These are phyloP conservation scores for Vigna nakashimae DNA, from an alignment of 306 rosid genomes.

Conservation along the genomic window DNA sequence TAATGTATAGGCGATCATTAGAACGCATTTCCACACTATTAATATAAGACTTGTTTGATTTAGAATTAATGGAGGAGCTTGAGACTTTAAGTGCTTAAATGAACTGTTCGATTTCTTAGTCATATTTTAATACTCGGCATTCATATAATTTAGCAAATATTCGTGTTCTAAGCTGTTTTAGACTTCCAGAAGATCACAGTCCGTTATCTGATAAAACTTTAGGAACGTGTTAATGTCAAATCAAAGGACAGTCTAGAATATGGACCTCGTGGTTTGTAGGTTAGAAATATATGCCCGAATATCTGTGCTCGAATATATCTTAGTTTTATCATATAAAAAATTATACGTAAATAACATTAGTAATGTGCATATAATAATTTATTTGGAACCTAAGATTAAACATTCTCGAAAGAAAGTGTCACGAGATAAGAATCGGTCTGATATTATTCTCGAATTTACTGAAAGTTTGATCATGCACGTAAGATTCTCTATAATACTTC, in stretches of 20 bases:
- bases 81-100: neutral
- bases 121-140: neutral
- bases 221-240: neutral
- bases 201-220: conserved; percentile 1
- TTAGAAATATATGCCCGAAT: neutral
- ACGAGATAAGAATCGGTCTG: too few species aligned
- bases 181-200: neutral
- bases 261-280: neutral
- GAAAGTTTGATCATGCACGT: neutral
- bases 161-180: neutral
- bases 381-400: neutral
- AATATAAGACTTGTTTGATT: neutral
- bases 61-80: neutral
- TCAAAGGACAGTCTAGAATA: conserved; percentile 2
- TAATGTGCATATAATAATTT: neutral
- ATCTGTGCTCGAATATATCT: neutral
- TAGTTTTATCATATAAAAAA: neutral
- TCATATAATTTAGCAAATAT: neutral
- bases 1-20: neutral
- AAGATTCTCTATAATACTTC: conserved; percentile 7
- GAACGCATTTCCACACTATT: neutral
- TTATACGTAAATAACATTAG: neutral
- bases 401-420: neutral
- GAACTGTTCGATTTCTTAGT: neutral
- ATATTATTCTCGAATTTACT: too few species aligned